phyloP scores from a whole-genome alignment of 441 rosid species.

The Viola pubescens region DNA sequence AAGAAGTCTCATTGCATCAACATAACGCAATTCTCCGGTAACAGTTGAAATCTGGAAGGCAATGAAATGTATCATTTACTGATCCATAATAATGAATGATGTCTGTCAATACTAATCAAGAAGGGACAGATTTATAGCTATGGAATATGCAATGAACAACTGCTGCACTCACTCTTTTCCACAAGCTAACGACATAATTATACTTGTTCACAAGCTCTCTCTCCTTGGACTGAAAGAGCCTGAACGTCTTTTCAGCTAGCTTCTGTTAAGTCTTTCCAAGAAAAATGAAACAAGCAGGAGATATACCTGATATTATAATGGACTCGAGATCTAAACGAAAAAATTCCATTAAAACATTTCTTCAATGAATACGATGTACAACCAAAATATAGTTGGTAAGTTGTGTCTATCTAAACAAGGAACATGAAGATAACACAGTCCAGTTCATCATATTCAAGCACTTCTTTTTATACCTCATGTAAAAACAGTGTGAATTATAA shows the following conservation, averaged over 20 bases:
- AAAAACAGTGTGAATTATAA: not conserved
- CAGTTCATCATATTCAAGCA: no score
- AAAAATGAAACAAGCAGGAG: slow-evolving; percentile 2
- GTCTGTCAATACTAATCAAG: not conserved
- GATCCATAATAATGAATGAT: no score
- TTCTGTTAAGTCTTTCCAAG: slow-evolving; percentile 42
- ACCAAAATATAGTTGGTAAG: not conserved
- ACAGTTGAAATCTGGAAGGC: slow-evolving; percentile 57
- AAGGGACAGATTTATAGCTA: not conserved
- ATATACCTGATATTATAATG: not conserved
- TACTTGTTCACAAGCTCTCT: slow-evolving; percentile 77
- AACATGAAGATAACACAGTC: not conserved
- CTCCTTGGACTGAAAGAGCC: slow-evolving; percentile 58
- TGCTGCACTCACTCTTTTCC: slow-evolving; percentile 76
- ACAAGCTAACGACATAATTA: slow-evolving; percentile 71
- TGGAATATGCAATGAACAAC: not conserved
- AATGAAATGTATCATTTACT: not conserved
- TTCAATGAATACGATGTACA: not conserved
- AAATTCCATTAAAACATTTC: no score
- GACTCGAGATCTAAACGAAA: not conserved
- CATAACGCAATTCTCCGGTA: slow-evolving; percentile 71
- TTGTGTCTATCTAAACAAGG: not conserved
- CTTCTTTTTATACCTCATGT: no score
- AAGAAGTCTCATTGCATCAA: slow-evolving; percentile 73
- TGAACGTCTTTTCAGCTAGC: slow-evolving; percentile 71